These are phyloP conservation scores for Oropetium thomaeum DNA, from an alignment of 176 grass and related monocot species.

Conservation along the genomic window DNA sequence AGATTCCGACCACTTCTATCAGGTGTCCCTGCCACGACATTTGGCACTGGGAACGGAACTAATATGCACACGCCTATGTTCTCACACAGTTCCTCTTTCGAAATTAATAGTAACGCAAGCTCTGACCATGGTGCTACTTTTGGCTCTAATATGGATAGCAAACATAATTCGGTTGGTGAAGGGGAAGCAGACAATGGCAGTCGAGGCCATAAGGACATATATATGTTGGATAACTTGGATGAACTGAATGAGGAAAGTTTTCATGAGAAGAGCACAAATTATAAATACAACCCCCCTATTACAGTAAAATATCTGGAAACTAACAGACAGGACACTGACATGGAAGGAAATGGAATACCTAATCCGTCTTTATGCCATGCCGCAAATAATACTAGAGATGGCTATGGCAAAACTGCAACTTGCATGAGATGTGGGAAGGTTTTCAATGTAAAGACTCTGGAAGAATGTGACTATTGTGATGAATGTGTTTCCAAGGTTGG, in stretches of 20 bases:
- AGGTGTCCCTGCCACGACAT: conserved; percentile 65
- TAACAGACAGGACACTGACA: conserved; percentile 21
- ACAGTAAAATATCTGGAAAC: conserved; percentile 29
- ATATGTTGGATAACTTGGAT: conserved; percentile 83
- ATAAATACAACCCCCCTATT: conserved; percentile 15
- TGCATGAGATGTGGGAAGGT: conserved; percentile 57
- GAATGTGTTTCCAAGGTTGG: conserved; percentile 39
- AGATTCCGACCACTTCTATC: conserved; percentile 94
- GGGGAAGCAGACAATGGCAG: conserved; percentile 42
- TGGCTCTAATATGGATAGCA: conserved; percentile 46
- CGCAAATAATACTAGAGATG: conserved; percentile 21
- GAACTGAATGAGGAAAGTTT: conserved; percentile 55
- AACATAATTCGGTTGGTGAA: conserved; percentile 46
- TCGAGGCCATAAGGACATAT: conserved; percentile 63
- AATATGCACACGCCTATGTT: conserved; percentile 53
- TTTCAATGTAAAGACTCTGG: conserved; percentile 33
- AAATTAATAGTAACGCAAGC: conserved; percentile 69
- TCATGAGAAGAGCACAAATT: conserved; percentile 23
- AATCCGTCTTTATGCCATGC: conserved; percentile 19
- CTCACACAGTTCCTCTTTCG: conserved; percentile 68
- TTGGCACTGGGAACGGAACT: conserved; percentile 51
- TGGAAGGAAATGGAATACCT: conserved; percentile 26
- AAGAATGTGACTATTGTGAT: conserved; percentile 43
- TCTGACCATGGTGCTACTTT: conserved; percentile 48
- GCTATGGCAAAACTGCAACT: conserved; percentile 25